Evolutionary conservation across 176 grass and related monocot genomes (phyloP).

Genomic region (Rhynchospora breviuscula): DNA sequence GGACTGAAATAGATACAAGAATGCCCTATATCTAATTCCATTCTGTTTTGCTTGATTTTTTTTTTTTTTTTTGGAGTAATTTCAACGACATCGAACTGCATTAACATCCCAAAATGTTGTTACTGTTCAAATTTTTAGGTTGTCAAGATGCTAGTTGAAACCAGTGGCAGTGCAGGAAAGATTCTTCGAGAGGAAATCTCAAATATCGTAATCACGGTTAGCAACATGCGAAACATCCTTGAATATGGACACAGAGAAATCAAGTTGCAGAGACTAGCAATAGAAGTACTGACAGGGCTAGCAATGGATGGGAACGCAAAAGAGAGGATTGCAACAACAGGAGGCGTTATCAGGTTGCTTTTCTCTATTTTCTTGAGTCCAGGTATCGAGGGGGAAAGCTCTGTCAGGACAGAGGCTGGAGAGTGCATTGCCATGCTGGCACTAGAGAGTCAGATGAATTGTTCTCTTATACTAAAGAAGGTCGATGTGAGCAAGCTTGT

Average conservation of each 20-base stretch:
- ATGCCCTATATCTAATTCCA: too few relatives aligned
- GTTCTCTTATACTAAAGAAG: slow-evolving; percentile 21
- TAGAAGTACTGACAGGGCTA: slow-evolving; percentile 48
- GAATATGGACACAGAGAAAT: slow-evolving; percentile 30
- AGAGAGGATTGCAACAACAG: slow-evolving; percentile 20
- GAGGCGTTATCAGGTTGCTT: slow-evolving; percentile 4
- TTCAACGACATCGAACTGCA: background rate
- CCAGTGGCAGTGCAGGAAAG: slow-evolving; percentile 38
- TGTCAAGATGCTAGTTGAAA: slow-evolving; percentile 45
- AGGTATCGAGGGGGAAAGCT: background rate
- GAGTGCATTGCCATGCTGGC: slow-evolving; percentile 28
- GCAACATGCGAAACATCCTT: slow-evolving; percentile 52
- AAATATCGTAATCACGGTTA: slow-evolving; percentile 49
- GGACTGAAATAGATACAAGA: too few relatives aligned
- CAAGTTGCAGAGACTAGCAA: slow-evolving; percentile 50
- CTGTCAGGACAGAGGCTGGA: slow-evolving; percentile 19
- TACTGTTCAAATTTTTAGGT: slow-evolving; percentile 22
- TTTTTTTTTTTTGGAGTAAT: background rate
- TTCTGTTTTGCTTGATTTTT: too few relatives aligned
- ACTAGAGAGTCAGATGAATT: slow-evolving; percentile 16
- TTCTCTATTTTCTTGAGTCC: slow-evolving; percentile 10
- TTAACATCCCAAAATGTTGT: background rate
- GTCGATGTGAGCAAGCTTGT: background rate
- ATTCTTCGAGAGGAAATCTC: slow-evolving; percentile 38
- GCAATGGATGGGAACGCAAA: slow-evolving; percentile 39